Evolutionary conservation across 139 green algal genomes (phyloP).

Genomic region (Zygnema circumcarinatum): DNA sequence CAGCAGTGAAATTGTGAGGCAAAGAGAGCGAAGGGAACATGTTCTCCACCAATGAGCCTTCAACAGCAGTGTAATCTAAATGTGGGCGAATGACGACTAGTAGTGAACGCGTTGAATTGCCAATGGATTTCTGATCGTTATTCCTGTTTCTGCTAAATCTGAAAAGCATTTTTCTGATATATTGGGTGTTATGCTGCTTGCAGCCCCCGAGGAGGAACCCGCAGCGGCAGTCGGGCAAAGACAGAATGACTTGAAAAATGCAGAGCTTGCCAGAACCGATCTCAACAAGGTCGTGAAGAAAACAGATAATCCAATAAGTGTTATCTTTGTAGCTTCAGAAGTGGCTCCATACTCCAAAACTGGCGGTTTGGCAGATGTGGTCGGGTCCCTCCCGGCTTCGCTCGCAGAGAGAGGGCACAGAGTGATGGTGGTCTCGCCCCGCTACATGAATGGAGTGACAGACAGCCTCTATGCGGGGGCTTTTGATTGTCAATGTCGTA

Average conservation of each 20-base stretch:
- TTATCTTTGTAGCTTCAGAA: constrained; percentile 73
- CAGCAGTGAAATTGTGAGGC: too few species aligned
- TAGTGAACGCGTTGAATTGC: too few species aligned
- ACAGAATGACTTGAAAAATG: neutral
- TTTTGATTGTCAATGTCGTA: constrained; percentile 44
- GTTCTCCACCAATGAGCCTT: too few species aligned
- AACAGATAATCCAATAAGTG: constrained; percentile 28
- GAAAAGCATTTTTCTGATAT: too few species aligned
- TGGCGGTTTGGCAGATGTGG: constrained; percentile 79
- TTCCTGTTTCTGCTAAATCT: too few species aligned
- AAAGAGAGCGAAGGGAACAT: too few species aligned
- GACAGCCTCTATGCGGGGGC: constrained; percentile 40
- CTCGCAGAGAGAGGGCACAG: constrained; percentile 72
- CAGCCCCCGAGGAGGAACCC: neutral
- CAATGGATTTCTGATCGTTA: too few species aligned
- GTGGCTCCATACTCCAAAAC: constrained; percentile 89
- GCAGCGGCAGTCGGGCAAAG: neutral
- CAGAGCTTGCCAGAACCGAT: constrained; percentile 17
- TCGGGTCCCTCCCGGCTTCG: constrained; percentile 68
- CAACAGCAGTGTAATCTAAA: too few species aligned
- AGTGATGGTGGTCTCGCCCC: constrained; percentile 74
- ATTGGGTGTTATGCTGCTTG: neutral
- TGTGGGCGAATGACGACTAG: too few species aligned
- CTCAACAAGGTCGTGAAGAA: neutral
- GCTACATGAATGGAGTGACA: constrained; percentile 63